Evolutionary conservation across 2,329 filamentous ascomycete genomes (phyloP).

Genomic region (Thielaviopsis cerberus): DNA sequence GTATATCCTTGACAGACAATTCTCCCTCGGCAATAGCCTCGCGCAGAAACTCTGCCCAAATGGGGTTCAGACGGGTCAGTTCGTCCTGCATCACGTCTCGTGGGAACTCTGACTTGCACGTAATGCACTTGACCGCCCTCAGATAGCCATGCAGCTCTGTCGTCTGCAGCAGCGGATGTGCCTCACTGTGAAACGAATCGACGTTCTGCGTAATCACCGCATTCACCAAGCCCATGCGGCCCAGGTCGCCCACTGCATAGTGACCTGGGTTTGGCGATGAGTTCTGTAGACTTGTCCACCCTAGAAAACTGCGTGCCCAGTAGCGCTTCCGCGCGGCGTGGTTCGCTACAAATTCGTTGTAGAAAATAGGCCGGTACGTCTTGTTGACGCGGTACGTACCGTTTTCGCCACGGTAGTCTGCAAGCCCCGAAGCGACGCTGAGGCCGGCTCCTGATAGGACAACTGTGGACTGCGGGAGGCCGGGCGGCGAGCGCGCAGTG

Average conservation of each 20-base stretch:
- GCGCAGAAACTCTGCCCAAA: conserved; percentile 61
- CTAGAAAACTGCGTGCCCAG: conserved; percentile 87
- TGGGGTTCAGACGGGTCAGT: conserved; percentile 62
- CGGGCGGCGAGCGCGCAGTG: conserved; percentile 33
- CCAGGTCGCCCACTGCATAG: conserved; percentile 55
- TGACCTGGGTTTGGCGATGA: conserved; percentile 69
- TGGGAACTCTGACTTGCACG: conserved; percentile 53
- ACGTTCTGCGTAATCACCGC: conserved; percentile 89
- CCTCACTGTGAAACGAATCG: conserved; percentile 71
- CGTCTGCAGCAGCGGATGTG: conserved; percentile 57
- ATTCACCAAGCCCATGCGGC: conserved; percentile 50
- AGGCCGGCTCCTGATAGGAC: conserved; percentile 68
- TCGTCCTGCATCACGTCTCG: conserved; percentile 58
- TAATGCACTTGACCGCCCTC: conserved; percentile 60
- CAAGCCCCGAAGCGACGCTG: conserved; percentile 77
- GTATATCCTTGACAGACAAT: conserved; percentile 1
- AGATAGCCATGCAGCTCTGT: conserved; percentile 86
- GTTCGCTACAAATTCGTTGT: conserved; percentile 64
- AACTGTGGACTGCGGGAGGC: conserved; percentile 26
- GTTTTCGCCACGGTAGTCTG: conserved; percentile 76
- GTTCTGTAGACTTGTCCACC: conserved; percentile 66
- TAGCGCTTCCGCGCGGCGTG: conserved; percentile 83
- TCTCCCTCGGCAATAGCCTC: conserved; percentile 46
- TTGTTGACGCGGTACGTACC: conserved; percentile 89
- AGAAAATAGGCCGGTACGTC: conserved; percentile 79